These are phyloP conservation scores for Blastobotrys raffinosifermentans DNA, from an alignment of 1,139 yeast genomes.

Conservation along the genomic window DNA sequence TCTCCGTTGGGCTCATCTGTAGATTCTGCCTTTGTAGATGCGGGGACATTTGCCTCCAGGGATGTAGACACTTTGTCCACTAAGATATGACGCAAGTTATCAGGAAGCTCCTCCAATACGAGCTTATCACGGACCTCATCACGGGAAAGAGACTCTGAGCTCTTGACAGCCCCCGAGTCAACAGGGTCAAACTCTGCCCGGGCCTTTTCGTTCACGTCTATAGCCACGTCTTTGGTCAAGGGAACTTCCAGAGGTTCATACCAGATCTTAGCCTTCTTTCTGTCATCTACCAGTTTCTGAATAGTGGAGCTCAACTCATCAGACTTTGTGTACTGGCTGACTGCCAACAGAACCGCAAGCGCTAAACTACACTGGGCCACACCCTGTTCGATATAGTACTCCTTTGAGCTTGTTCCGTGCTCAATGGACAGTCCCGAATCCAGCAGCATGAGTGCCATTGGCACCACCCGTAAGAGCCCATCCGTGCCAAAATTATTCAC, in stretches of 20 bases:
- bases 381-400: constrained; percentile 20
- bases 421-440: constrained; percentile 13
- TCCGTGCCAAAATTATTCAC: constrained; percentile 16
- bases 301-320: constrained; percentile 13
- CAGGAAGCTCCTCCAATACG: constrained; percentile 9
- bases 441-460: constrained; percentile 19
- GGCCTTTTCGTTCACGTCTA: constrained; percentile 8
- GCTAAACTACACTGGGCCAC: constrained; percentile 19
- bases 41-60: too few relatives aligned
- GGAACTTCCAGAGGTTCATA: constrained; percentile 16
- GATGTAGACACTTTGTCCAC: constrained; percentile 8
- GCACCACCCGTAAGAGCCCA: constrained; percentile 17
- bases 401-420: constrained; percentile 9
- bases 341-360: constrained; percentile 19
- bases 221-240: constrained; percentile 1
- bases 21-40: too few relatives aligned
- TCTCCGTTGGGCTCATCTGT: too few relatives aligned
- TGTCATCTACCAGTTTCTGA: constrained; percentile 14
- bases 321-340: constrained; percentile 18
- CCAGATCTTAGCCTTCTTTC: constrained; percentile 20
- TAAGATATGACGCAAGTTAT: constrained; percentile 9
- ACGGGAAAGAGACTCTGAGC: constrained; percentile 9
- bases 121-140: constrained; percentile 8
- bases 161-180: constrained; percentile 4
- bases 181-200: constrained; percentile 4